Base-by-base conservation (phyloP, 768 basidiomycete species). In the Mycena pura region DNA sequence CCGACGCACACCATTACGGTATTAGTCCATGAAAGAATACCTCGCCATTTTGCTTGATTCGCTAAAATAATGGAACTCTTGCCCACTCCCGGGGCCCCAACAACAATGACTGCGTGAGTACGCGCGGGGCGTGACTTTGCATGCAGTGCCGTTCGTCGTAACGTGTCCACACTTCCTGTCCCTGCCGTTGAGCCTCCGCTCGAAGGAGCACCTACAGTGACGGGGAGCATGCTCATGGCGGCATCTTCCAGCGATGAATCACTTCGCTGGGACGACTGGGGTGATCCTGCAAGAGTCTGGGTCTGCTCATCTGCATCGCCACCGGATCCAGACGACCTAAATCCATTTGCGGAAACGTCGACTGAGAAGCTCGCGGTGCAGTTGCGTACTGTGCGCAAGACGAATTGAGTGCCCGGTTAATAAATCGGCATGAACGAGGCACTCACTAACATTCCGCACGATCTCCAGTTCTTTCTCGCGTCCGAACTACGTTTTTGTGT, bases 81-180 rank as follows among this genome's bases (percentile, higher is more conserved):
- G n/a, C 88, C 89, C n/a, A 87, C 84, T 87, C 88, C 88, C 22
- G 88, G 83, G 21, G 86, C 84, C 6, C 89, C 89, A 40, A 82
- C 76, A 13, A 91, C 80, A 32, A 91, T 75, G 13, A 90, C 80
- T 0, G 85, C 79, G 67, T 88, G 87, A 15, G 87, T 84, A 19
- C 82, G 82, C 2, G 83, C 73, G 22, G 75, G 68, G 13, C 77
- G 78, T n/a, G 75, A 73, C 50, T 80, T 73, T 25, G 77, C 73
- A 10, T 77, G 78, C 44, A 85, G 73, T 14, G 82, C 79, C 7
- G 76, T 76, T 57, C 79, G 77, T 38, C 83, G 75, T 28, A 85
- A 71, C 5, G 77, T 77, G 60, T 84, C 81, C n/a, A n/a, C n/a
- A n/a, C n/a, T n/a, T n/a, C n/a, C n/a, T n/a, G n/a, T n/a, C n/a